phyloP scores from a whole-genome alignment of 352 stramenopile genomes.

The Phytophthora pinifolia region DNA sequence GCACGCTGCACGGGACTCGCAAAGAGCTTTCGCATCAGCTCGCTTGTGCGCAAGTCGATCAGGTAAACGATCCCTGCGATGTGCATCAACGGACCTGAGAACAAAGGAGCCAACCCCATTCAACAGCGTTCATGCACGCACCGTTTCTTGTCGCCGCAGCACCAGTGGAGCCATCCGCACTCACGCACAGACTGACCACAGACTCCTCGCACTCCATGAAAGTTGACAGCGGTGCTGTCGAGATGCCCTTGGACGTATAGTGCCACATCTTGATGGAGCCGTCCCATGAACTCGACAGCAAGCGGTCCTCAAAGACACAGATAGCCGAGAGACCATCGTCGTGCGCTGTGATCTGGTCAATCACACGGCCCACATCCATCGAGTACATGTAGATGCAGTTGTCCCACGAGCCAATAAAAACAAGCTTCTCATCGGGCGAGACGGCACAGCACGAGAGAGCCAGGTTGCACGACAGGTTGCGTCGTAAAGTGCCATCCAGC shows the following conservation, averaged over 20 bases:
- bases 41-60: constrained; percentile 65
- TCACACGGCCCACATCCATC: constrained; percentile 75
- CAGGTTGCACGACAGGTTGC: constrained; percentile 75
- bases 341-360: constrained; percentile 81
- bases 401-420: constrained; percentile 84
- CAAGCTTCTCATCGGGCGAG: constrained; percentile 79
- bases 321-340: constrained; percentile 77
- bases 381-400: constrained; percentile 89
- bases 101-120: background rate
- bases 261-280: constrained; percentile 83
- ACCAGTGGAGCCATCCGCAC: constrained; percentile 53
- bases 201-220: constrained; percentile 84
- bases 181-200: constrained; percentile 66
- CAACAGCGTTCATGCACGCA: constrained; percentile 16
- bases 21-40: constrained; percentile 61
- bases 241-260: constrained; percentile 67
- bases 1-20: constrained; percentile 54
- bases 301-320: constrained; percentile 72
- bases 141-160: constrained; percentile 70
- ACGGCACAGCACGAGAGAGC: constrained; percentile 80
- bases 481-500: constrained; percentile 57
- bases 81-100: background rate
- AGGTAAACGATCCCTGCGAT: constrained; percentile 59
- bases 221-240: constrained; percentile 53
- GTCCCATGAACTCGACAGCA: constrained; percentile 77